Percentiles rank a stretch among this genome's conserved stretches.
These are phyloP conservation scores for Calonectria leucothoes DNA, from an alignment of 2,329 filamentous ascomycete species.

Conservation along the genomic window DNA sequence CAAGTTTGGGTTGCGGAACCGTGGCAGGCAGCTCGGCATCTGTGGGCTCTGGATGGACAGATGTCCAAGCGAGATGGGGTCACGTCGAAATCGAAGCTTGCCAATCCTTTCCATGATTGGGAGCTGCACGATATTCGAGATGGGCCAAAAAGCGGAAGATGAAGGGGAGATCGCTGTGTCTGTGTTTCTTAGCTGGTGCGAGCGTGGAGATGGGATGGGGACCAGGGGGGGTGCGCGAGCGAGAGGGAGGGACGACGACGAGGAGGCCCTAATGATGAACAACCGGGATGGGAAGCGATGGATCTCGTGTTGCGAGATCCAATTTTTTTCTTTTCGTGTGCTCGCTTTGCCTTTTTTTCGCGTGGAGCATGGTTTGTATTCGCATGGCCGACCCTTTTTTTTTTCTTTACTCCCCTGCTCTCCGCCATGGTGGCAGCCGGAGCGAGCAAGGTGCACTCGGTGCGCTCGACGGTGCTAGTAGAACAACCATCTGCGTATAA, in stretches of 20 bases:
- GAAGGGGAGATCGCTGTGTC: conserved; percentile 13
- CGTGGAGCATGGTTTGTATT: conserved; percentile 7
- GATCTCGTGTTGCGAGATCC: conserved; percentile 14
- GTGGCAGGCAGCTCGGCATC: conserved; percentile 5
- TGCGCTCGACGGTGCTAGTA: neutral
- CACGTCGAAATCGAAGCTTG: conserved; percentile 31
- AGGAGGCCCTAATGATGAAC: conserved; percentile 12
- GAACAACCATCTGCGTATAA: neutral
- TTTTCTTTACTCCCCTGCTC: neutral
- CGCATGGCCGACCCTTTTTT: conserved; percentile 2
- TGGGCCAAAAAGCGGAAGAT: conserved; percentile 9
- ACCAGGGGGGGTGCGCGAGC: neutral
- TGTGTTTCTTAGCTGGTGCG: conserved; percentile 1
- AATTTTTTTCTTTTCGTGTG: neutral
- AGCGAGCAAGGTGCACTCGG: neutral
- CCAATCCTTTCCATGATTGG: conserved; percentile 38
- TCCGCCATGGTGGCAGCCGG: neutral
- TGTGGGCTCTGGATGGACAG: neutral
- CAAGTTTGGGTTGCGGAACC: neutral
- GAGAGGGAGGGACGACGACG: neutral
- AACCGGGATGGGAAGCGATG: conserved; percentile 8
- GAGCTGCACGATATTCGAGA: conserved; percentile 24
- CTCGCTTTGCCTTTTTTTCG: neutral
- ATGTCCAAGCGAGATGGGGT: conserved; percentile 22
- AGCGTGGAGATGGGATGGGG: conserved; percentile 11